Base-by-base conservation (phyloP, 306 rosid genomes). In the Prunus mongolica region DNA sequence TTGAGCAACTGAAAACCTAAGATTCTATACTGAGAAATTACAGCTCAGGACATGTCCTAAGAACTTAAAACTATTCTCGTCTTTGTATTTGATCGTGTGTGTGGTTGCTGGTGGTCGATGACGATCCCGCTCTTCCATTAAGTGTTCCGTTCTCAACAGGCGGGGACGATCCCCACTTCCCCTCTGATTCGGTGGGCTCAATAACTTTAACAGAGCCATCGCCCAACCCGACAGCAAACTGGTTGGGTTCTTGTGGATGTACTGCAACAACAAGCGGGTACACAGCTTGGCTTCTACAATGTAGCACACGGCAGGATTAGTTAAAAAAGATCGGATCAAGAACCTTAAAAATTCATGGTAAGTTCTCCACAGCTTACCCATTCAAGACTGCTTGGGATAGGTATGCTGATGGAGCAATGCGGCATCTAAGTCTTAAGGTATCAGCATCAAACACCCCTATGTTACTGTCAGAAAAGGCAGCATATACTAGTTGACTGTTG, bases 171-270 rank as follows among this genome's bases (percentile, higher is more conserved):
- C 98, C 98, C 98, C 97, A 93, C 75, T 83, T 87, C 47, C 92
- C 89, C 75, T 88, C 92, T 11, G 96, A 83, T 69, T 89, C 93
- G 2, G 65, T 58, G 24, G 97, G 98, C 73, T 93, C 98, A 10
- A 93, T 83, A 71, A 93, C 96, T 85, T 86, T 88, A 45, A 93
- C 93, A 1, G 98, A 85, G 51, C 98, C 98, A 71, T 91, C 92
- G 0, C 80, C 85, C 84, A 91, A 64, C 51, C 98, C 97, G 10
- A 91, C 85, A 7, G 97, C 96, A 67, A 93, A 81, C 76, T 93
- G 98, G 79, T 87, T 87, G 3, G 91, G 85, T 24, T 89, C 97
- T 15, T 75, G 77, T 1, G 97, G 98, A 88, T 93, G 93, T 22
- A 89, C 86, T 1, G 97, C 98, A 20, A 89, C 80, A 6, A 87